Conservation (phyloP, 441 rosid genomes). For the Mallotus japonicus region DNA sequence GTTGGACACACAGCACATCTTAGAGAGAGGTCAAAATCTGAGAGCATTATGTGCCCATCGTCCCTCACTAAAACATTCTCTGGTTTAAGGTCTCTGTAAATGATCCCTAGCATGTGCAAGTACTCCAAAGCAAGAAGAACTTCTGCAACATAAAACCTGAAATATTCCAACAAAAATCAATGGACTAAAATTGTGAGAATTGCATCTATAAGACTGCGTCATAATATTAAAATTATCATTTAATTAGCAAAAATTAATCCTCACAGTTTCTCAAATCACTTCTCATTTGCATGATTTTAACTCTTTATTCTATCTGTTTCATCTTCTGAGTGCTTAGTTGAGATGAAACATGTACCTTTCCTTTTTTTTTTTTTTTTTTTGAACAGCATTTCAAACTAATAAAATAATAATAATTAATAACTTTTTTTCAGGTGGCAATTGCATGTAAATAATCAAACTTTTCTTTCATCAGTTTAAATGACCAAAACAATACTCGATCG, state of each 20-base stretch:
- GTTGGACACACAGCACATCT: conserved; percentile 86
- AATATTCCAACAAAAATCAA: conserved; percentile 9
- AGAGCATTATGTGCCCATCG: conserved; percentile 94
- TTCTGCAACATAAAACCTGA: conserved; percentile 90
- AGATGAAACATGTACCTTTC: not conserved
- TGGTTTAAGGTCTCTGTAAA: conserved; percentile 90
- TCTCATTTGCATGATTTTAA: not conserved
- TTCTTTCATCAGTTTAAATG: not conserved
- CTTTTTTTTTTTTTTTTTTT: not conserved
- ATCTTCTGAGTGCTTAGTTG: not conserved
- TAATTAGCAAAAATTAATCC: not conserved
- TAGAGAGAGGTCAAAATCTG: conserved; percentile 85
- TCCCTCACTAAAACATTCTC: conserved; percentile 91
- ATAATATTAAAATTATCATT: not conserved
- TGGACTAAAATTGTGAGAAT: not conserved
- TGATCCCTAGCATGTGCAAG: conserved; percentile 92
- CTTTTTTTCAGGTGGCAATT: not conserved
- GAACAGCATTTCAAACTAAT: not conserved
- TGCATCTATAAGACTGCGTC: not conserved
- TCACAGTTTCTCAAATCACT: not conserved
- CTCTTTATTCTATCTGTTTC: not conserved
- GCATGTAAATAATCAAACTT: not conserved
- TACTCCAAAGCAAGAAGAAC: conserved; percentile 88
- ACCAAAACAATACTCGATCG: too few species aligned
- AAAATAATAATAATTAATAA: not conserved